Conservation (phyloP, 2,329 filamentous ascomycete species). For the Talaromyces sp. region DNA sequence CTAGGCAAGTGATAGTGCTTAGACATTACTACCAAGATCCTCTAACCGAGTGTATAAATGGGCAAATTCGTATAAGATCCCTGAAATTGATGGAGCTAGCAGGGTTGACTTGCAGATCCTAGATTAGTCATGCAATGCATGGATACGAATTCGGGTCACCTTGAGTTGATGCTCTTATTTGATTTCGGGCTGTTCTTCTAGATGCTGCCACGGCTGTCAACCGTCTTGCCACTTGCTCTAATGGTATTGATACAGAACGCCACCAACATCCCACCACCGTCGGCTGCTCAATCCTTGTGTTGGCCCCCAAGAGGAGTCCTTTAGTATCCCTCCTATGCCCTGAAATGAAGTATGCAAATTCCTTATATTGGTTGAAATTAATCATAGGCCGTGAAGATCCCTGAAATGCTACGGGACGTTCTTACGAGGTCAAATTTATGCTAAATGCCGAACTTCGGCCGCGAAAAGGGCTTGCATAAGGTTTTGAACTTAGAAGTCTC, state of each 20-base stretch:
- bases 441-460: background rate
- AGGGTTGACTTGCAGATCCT: background rate
- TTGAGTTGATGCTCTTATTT: background rate
- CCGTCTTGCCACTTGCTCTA: background rate
- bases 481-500: background rate
- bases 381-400: background rate
- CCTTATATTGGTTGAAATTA: background rate
- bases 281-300: background rate
- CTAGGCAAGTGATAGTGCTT: no score
- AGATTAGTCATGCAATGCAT: background rate
- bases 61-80: no score
- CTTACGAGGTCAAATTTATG: background rate
- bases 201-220: background rate
- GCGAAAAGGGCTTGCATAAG: background rate
- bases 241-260: background rate
- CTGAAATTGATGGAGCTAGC: no score
- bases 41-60: no score
- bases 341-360: background rate
- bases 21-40: no score
- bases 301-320: background rate
- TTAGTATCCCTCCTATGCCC: background rate
- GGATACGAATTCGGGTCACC: background rate
- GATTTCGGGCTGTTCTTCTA: background rate
- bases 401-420: background rate
- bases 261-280: background rate